These are phyloP conservation scores for Cordyceps fumosorosea DNA, from an alignment of 2,329 filamentous ascomycete genomes.

Conservation along the genomic window DNA sequence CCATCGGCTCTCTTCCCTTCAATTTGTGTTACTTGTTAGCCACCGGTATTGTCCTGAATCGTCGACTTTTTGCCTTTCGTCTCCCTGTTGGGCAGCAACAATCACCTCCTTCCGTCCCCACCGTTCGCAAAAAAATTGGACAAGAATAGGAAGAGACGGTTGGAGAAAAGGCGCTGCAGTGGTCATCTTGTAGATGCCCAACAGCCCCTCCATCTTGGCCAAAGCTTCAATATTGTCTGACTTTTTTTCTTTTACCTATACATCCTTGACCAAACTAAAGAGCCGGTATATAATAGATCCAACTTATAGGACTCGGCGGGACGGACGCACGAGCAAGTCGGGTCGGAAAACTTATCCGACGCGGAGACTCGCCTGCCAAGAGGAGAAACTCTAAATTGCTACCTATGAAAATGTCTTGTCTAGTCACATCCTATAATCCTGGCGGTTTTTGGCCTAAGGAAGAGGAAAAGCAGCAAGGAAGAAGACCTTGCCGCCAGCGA, in stretches of 20 bases:
- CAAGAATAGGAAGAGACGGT: background rate
- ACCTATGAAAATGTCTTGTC: background rate
- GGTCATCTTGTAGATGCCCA: constrained; percentile 7
- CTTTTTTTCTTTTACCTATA: background rate
- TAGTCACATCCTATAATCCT: no score
- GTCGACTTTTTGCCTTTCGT: background rate
- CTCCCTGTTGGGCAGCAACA: background rate
- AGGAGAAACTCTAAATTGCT: background rate
- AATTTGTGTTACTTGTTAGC: background rate
- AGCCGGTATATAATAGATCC: background rate
- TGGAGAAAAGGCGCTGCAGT: background rate
- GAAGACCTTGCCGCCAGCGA: no score
- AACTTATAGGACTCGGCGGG: background rate
- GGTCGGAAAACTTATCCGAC: background rate
- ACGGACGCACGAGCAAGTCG: background rate
- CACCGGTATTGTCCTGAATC: background rate
- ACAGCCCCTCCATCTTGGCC: background rate
- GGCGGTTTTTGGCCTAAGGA: no score
- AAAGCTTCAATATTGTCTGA: background rate
- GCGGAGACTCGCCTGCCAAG: background rate
- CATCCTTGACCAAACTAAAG: background rate
- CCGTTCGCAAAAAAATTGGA: background rate
- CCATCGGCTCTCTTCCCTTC: background rate
- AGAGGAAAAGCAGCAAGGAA: no score
- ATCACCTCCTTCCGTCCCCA: background rate